phyloP scores from a whole-genome alignment of 2,329 filamentous ascomycete genomes.

The Aureobasidium sp. region DNA sequence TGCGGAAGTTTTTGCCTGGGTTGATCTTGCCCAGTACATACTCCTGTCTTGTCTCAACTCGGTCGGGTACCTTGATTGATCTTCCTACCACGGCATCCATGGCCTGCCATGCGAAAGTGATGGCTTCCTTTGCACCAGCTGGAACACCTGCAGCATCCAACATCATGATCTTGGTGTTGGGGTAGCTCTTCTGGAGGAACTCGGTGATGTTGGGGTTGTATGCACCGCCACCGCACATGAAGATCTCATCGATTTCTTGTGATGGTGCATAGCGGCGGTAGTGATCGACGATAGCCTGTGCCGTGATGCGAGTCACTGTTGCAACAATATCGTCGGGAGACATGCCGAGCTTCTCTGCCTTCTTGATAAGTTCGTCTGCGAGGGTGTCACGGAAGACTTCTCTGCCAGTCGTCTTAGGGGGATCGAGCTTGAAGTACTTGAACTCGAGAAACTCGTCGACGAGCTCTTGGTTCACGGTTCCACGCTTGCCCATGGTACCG shows the following conservation, averaged over 20 bases:
- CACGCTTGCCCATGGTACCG: no score
- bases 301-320: conserved; percentile 21
- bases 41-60: background rate
- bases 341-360: conserved; percentile 14
- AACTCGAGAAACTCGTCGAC: background rate
- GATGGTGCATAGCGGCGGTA: conserved; percentile 11
- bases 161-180: conserved; percentile 5
- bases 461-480: background rate
- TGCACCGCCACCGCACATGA: conserved; percentile 21
- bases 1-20: background rate
- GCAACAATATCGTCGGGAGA: conserved; percentile 19
- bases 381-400: background rate
- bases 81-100: background rate
- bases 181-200: conserved; percentile 14
- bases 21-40: background rate
- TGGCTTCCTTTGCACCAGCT: conserved; percentile 1
- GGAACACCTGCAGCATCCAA: conserved; percentile 15
- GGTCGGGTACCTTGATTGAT: background rate
- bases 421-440: background rate
- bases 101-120: background rate
- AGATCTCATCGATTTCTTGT: conserved; percentile 20
- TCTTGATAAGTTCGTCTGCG: background rate
- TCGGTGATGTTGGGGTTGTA: conserved; percentile 23
- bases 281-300: conserved; percentile 17
- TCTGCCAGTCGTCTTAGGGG: background rate